phyloP scores from a whole-genome alignment of 108 stramenopile species.

The Cyclostephanos tholiformis region DNA sequence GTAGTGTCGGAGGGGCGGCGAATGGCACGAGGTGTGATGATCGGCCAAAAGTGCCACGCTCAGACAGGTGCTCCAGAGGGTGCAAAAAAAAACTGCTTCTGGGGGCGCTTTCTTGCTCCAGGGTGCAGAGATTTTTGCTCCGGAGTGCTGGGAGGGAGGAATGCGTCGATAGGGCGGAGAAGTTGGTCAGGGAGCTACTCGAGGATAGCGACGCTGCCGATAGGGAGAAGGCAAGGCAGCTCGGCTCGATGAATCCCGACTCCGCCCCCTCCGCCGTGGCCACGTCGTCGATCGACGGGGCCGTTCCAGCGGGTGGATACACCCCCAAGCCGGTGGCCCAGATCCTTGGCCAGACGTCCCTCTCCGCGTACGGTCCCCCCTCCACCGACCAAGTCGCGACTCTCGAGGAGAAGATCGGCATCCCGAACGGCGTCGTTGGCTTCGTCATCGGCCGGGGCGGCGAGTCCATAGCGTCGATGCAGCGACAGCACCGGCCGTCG shows the following conservation, averaged over 20 bases:
- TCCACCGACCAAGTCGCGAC: background rate
- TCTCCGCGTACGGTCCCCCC: slow-evolving; percentile 46
- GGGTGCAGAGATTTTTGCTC: no score
- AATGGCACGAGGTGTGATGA: no score
- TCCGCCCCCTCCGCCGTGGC: no score
- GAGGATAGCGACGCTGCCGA: slow-evolving; percentile 54
- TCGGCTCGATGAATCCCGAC: slow-evolving; percentile 51
- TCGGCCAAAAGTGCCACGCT: no score
- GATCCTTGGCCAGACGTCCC: slow-evolving; percentile 54
- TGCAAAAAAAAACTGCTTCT: no score
- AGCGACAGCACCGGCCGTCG: slow-evolving; percentile 72
- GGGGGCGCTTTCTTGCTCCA: no score
- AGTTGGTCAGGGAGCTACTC: slow-evolving; percentile 56
- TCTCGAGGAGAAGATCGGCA: slow-evolving; percentile 77
- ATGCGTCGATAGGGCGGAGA: slow-evolving; percentile 57
- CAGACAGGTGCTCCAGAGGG: no score
- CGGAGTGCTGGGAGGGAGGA: slow-evolving; percentile 58
- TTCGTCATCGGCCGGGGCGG: slow-evolving; percentile 93
- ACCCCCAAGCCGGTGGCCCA: slow-evolving; percentile 85
- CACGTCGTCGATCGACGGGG: slow-evolving; percentile 4
- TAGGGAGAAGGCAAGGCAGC: slow-evolving; percentile 68
- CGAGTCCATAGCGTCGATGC: slow-evolving; percentile 84
- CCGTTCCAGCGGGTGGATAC: slow-evolving; percentile 28
- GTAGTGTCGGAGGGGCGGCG: no score
- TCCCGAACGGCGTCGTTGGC: slow-evolving; percentile 83